Percentiles rank a stretch among this genome's conserved stretches.
These are phyloP conservation scores for Herpotrichia juniperi DNA, from an alignment of 2,329 filamentous ascomycete species.

Conservation along the genomic window DNA sequence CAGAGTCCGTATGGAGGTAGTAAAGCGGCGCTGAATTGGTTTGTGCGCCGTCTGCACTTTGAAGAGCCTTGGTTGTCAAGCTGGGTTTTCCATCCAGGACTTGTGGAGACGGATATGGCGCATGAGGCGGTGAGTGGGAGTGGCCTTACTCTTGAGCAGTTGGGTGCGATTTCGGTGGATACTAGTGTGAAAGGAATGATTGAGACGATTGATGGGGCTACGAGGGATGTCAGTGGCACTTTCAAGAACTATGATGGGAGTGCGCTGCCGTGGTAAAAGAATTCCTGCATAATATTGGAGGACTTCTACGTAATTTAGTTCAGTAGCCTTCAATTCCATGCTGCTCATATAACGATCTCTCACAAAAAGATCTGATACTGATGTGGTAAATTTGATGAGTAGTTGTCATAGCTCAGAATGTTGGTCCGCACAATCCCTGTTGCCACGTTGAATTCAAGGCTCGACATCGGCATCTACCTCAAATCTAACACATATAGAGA, in stretches of 20 bases:
- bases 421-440: no score
- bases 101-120: constrained; percentile 4
- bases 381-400: no score
- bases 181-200: constrained; percentile 4
- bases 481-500: no score
- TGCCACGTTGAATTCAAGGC: no score
- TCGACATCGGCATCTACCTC: no score
- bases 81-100: constrained; percentile 2
- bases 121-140: background rate
- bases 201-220: constrained; percentile 3
- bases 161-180: constrained; percentile 3
- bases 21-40: constrained; percentile 22
- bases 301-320: no score
- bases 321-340: no score
- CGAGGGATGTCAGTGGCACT: constrained; percentile 1
- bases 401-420: no score
- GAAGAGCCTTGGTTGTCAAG: constrained; percentile 2
- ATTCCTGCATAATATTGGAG: no score
- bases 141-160: background rate
- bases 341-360: no score
- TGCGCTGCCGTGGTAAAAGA: constrained; percentile 1
- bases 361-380: no score
- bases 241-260: constrained; percentile 4
- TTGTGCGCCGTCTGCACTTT: constrained; percentile 14
- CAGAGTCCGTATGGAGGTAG: background rate